Evolutionary conservation across 305 asterid species (phyloP), one percentile per base, ranked within the genome.

Genomic region (Petunia hybrid): DNA sequence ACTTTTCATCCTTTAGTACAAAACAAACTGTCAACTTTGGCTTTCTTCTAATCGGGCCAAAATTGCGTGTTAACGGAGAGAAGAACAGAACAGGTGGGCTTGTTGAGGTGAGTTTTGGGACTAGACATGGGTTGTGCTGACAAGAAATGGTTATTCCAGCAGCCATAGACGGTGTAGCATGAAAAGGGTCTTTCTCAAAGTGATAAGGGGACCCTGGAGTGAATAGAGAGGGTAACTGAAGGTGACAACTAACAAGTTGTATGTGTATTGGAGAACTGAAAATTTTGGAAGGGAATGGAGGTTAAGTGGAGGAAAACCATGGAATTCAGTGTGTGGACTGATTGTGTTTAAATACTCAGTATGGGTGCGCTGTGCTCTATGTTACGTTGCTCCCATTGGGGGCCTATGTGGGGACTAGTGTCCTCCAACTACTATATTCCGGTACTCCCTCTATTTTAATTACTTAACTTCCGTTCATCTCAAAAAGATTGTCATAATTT

Each of bases 1-100:
- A 84, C 74, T 92, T 87, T 73, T 91, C 91, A 68, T 85, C 87
- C 87, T 86, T 87, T 65, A 92, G 81, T 79, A 95, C 93, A 53
- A 92, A 90, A 77, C 95, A 91, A 22, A 90, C 88, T 2, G 87
- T 84, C 82, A 95, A 76, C 22, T 76, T 80, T 2, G 86, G 88
- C 84, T 79, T 88, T 69, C 90, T 78, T 8, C 71, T 35, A 81
- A 55, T 76, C 81, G 56, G 1, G 8, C 41, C 81, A 1, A 87
- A 83, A 48, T 80, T 84, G 16, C 51, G 66, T 42, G 81, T 69
- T 2, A 82, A 76, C 6, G 85, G 84, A 45, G 86, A 41, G 14
- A 87, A 75, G 8, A 85, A 41, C 12, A 80, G 35, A n/a, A 76
- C 53, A n/a, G 88, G 85, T 4, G 84, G 10, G 62, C 42, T 8